Conservation (phyloP, 805 yeast species). For the Yarrowia sp. region DNA sequence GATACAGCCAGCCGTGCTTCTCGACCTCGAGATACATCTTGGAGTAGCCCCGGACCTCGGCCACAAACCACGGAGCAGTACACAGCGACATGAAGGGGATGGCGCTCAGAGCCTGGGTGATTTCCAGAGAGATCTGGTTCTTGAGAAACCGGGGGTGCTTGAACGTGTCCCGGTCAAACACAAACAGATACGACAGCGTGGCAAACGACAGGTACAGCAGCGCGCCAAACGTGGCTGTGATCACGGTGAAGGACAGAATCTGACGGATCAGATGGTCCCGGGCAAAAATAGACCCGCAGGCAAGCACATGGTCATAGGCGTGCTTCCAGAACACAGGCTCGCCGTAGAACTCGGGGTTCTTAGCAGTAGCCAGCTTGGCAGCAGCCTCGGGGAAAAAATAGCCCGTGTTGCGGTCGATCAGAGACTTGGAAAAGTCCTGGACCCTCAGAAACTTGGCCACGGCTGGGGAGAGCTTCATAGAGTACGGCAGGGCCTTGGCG, state of each 20-base stretch:
- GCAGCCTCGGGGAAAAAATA: conserved; percentile 25
- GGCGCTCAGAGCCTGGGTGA: conserved; percentile 75
- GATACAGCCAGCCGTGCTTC: conserved; percentile 73
- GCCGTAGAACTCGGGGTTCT: conserved; percentile 61
- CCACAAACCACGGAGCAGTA: conserved; percentile 88
- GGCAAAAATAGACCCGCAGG: conserved; percentile 70
- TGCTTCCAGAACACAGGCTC: conserved; percentile 66
- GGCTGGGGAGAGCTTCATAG: conserved; percentile 17
- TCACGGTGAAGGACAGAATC: conserved; percentile 64
- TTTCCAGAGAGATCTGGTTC: conserved; percentile 88
- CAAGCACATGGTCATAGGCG: conserved; percentile 50
- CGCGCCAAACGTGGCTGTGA: conserved; percentile 87
- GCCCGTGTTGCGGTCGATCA: conserved; percentile 30
- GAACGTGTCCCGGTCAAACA: conserved; percentile 87
- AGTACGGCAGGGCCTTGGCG: conserved; percentile 66
- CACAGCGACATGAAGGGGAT: conserved; percentile 88
- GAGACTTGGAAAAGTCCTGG: conserved; percentile 23
- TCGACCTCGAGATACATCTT: conserved; percentile 71
- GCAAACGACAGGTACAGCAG: conserved; percentile 79
- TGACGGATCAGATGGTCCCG: conserved; percentile 81
- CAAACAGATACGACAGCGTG: conserved; percentile 71
- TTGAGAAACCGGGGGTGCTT: conserved; percentile 96
- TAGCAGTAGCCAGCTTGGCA: conserved; percentile 14
- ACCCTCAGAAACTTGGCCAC: conserved; percentile 30
- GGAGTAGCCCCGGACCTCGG: conserved; percentile 85